Conservation (phyloP, 345 rosid species). For the Camelina sativa region DNA sequence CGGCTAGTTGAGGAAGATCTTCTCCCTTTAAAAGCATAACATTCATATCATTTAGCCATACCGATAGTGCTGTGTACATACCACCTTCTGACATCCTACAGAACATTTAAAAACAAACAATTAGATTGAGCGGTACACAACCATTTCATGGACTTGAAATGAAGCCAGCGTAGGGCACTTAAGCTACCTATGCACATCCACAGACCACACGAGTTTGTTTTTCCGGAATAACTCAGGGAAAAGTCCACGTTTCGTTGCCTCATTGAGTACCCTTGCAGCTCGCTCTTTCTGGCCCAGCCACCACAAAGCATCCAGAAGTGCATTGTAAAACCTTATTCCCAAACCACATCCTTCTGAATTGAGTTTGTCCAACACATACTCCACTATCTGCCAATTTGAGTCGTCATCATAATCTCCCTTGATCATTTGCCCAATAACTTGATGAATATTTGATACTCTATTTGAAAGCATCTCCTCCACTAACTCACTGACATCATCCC, state of each 20-base stretch:
- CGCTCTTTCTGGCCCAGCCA: slow-evolving; percentile 92
- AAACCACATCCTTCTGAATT: slow-evolving; percentile 87
- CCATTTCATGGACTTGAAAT: slow-evolving; percentile 24
- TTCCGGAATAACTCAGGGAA: slow-evolving; percentile 88
- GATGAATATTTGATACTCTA: slow-evolving; percentile 80
- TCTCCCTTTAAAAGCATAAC: slow-evolving; percentile 59
- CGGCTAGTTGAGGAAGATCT: slow-evolving; percentile 84
- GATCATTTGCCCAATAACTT: slow-evolving; percentile 91
- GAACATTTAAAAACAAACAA: slow-evolving; percentile 39
- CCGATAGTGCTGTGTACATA: slow-evolving; percentile 70
- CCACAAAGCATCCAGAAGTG: slow-evolving; percentile 95
- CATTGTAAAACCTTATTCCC: slow-evolving; percentile 89
- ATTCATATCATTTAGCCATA: slow-evolving; percentile 75
- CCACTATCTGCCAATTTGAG: slow-evolving; percentile 95
- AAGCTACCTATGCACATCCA: slow-evolving; percentile 85
- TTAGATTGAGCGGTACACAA: slow-evolving; percentile 30
- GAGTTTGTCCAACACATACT: slow-evolving; percentile 84
- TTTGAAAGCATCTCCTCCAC: slow-evolving; percentile 79
- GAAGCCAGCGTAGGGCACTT: slow-evolving; percentile 18
- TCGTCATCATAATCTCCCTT: slow-evolving; percentile 88
- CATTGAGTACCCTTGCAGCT: slow-evolving; percentile 80
- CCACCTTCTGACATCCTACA: slow-evolving; percentile 94
- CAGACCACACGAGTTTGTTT: slow-evolving; percentile 86
- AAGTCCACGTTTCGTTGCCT: slow-evolving; percentile 81
- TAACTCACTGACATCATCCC: slow-evolving; percentile 74